Evolutionary conservation across 352 stramenopile species (phyloP), one percentile per base, ranked within the genome.

Genomic region (Phytophthora fragariae): DNA sequence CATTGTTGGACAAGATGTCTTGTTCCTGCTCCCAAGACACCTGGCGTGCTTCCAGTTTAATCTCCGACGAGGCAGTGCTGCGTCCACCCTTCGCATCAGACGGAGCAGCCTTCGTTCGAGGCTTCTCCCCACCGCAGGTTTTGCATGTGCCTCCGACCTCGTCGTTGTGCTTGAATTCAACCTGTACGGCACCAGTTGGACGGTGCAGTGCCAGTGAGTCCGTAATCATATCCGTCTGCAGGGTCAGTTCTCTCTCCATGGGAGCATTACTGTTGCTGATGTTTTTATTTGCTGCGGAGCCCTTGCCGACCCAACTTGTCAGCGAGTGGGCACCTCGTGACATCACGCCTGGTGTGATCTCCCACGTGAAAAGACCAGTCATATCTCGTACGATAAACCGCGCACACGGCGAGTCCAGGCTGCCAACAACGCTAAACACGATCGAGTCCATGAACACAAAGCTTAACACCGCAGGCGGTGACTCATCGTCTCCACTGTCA

Each of bases 361-460:
- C 90, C 90, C 90, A 97, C 19, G 90, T 92, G 62, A 94, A 97
- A 1, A 95, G 64, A 0, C 90, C 90, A 11, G 90, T 95, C 88
- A 97, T 95, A 59, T 97, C 90, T 39, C 90, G 73, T 29, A 85
- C 90, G 50, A 97, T 88, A 35, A 95, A 93, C 10, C 88, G 83
- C 1, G 82, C 87, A 46, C 85, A 94, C 1, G 85, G 80, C 0
- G 90, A 93, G 61, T 95, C 89, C 10, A 95, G 62, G 49, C 88
- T 95, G 12, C 90, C 90, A 5, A 97, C 82, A 29, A 97, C 87
- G 10, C 82, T 95, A 39, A 97, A 88, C 11, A 97, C 83, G 60
- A 97, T 92, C 27, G 88, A 92, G 60, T 95, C 86, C 88, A 97
- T 95, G 55, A 94, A 95, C 33, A 97, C 88, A 75, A 97, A 97